Evolutionary conservation across 1,284 basidiomycete species (phyloP).

Genomic region (Blastosporella zonata): DNA sequence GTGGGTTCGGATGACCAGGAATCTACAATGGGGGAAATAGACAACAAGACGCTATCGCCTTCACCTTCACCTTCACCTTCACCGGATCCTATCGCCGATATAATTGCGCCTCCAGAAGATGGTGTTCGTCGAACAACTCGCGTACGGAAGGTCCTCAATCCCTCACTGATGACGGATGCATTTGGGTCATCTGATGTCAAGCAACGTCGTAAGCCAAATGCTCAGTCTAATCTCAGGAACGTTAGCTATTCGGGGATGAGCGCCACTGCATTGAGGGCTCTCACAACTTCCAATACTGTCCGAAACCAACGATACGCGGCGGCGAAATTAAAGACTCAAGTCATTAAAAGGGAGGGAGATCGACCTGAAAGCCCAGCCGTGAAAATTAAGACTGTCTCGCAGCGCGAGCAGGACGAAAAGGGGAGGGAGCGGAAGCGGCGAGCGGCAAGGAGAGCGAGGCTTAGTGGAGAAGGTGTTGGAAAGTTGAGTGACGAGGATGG

Average conservation of each 20-base stretch:
- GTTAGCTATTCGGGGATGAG: constrained; percentile 60
- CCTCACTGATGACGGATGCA: constrained; percentile 28
- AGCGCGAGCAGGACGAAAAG: constrained; percentile 71
- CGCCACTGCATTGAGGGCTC: constrained; percentile 58
- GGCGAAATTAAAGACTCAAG: constrained; percentile 57
- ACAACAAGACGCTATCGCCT: not conserved
- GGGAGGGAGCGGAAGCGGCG: constrained; percentile 58
- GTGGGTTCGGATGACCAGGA: constrained; percentile 3
- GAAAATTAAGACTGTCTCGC: constrained; percentile 68
- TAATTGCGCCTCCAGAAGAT: not conserved
- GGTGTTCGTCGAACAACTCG: constrained; percentile 44
- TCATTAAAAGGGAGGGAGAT: constrained; percentile 66
- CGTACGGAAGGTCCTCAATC: constrained; percentile 42
- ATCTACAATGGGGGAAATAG: not conserved
- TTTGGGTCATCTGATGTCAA: constrained; percentile 34
- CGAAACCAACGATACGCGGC: constrained; percentile 65
- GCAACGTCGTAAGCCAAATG: constrained; percentile 39
- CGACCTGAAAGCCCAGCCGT: constrained; percentile 78
- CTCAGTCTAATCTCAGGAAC: constrained; percentile 32
- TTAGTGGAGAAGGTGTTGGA: constrained; percentile 39
- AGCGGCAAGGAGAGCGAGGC: constrained; percentile 59
- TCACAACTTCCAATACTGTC: constrained; percentile 68
- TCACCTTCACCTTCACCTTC: constrained; percentile 12
- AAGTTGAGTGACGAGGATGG: constrained; percentile 24
- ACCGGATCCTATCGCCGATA: constrained; percentile 6